Conservation (phyloP, 179 eudicot genomes). For the Carnegiea gigantea region DNA sequence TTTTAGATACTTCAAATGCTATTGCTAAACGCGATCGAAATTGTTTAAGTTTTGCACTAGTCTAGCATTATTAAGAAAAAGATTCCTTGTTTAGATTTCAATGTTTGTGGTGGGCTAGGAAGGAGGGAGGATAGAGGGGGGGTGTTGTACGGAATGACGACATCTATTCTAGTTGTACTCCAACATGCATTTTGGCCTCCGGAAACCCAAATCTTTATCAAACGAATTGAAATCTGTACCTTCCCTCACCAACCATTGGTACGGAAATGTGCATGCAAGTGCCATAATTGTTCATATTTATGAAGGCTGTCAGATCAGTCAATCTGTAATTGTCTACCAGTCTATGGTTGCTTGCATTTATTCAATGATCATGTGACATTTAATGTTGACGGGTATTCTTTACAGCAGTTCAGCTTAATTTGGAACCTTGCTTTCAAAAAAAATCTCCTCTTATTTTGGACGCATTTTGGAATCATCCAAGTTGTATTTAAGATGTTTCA, state of each 20-base stretch:
- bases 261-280: background rate
- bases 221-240: background rate
- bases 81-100: constrained; percentile 14
- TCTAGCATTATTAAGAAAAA: background rate
- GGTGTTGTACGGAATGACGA: constrained; percentile 30
- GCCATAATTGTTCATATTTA: background rate
- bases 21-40: background rate
- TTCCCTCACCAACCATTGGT: background rate
- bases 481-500: too few species aligned
- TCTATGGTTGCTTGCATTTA: background rate
- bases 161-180: constrained; percentile 29
- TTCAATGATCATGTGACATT: constrained; percentile 4
- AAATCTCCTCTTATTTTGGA: too few species aligned
- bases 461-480: too few species aligned
- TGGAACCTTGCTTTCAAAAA: too few species aligned
- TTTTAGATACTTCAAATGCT: too few species aligned
- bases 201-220: constrained; percentile 9
- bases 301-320: background rate
- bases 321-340: background rate
- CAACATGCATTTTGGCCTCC: background rate
- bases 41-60: background rate
- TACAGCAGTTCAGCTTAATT: too few species aligned
- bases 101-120: constrained; percentile 20
- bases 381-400: background rate
- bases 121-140: constrained; percentile 22